Base-by-base conservation (phyloP, 2,329 filamentous ascomycete genomes). In the Aspergillus pseudoviridinutans region DNA sequence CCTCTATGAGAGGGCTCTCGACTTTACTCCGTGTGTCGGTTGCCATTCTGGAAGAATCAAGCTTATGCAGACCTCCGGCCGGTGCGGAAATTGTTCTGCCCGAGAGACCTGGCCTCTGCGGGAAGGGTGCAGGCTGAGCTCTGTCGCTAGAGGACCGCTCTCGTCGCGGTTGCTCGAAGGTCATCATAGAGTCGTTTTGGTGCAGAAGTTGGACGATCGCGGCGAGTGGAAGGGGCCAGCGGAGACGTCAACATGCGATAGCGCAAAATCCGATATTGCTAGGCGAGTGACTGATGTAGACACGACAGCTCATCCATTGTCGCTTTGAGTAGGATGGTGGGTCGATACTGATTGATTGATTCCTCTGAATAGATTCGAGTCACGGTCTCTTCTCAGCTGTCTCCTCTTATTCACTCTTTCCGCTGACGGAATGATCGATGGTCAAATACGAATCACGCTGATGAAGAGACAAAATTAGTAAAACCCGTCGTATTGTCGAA, bases 41-140 rank as follows among this genome's bases (percentile, higher is more conserved):
- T 25, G 60, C 63, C 47, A 61, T 62, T 56, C 53, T 65, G 22
- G 63, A 46, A 24, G 62, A 56, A 55, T 69, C 65, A 17, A 71
- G 54, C 59, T 66, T 66, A 54, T 69, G 59, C 56, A 73, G 50
- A 46, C 57, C 69, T 24, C 68, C 72, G 27, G 62, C 60, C 1
- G 74, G 73, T 27, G 73, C 71, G 35, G 74, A 76, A 52, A 64
- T 60, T 9, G 74, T 75, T 55, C 74, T 68, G 53, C 56, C 64
- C 44, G 65, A 70, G 35, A 75, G 67, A 14, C 64, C 61, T 25
- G 74, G 72, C 35, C 72, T 67, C 54, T 66, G 64, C 32, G 64
- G 65, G 51, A 66, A 51, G 54, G 61, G 58, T 51, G 56, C 57
- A n/a, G 62, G 60, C 54, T 71, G 67, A 24, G 66, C 63, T 62